Evolutionary conservation across 2,329 filamentous ascomycete species (phyloP), one percentile per base, ranked within the genome.

Genomic region (Aureobasidium uvarum): DNA sequence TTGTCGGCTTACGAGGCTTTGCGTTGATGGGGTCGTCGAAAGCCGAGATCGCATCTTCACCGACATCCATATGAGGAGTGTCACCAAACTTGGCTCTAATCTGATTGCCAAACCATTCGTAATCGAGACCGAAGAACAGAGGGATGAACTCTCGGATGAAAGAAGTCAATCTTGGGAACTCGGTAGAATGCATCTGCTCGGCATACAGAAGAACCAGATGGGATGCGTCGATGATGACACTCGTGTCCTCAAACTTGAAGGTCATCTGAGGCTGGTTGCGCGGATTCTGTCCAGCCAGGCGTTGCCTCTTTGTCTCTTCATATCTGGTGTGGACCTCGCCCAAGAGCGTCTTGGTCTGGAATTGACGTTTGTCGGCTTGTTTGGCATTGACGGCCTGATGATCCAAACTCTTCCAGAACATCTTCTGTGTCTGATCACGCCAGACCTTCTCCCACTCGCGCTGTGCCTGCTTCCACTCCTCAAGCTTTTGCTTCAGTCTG

Each of bases 361-460:
- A 90, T 70, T 91, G 89, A 70, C 92, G 89, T 84, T 98, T 98
- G 78, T 99, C 95, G 43, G 85, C 88, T 68, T 88, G 86, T 79
- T 95, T 96, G 72, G 92, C 90, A 62, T 92, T 88, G 67, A 96
- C 92, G 23, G 92, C 92, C 84, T 98, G 96, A 74, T 99, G 95
- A 73, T 99, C 95, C 62, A 99, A 86, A 76, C 92, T 96, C 80
- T 92, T 96, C 79, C 96, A 91, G 78, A 97, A 96, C 81, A 96
- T 94, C 72, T 90, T 89, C 74, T 96, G 90, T 28, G 94, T 98
- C 79, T 98, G 95, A 58, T 92, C 89, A 69, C 95, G 92, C 95
- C 95, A 99, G 8, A 99, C 92, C 78, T 97, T 97, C 77, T 98
- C 93, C 95, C 95, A 99, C 75, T 99, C 96, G 38, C 95, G 91